Evolutionary conservation across 2,329 filamentous ascomycete genomes (phyloP).

Genomic region (Tolypocladium ovalisporum): DNA sequence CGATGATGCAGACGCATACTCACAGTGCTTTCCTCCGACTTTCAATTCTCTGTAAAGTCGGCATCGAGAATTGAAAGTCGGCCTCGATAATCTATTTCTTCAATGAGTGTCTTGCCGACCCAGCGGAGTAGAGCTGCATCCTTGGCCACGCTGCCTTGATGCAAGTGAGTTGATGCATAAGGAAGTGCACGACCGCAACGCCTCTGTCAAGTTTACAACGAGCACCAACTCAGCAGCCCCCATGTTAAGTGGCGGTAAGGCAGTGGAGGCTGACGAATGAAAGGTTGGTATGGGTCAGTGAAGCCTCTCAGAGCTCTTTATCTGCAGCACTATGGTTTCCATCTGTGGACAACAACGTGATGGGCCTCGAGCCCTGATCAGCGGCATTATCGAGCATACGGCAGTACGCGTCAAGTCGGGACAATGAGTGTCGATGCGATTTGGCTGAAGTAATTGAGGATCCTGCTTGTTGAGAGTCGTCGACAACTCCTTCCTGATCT

Average conservation of each 20-base stretch:
- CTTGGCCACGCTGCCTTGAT: not conserved
- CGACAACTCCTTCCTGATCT: not conserved
- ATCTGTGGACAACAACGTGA: slow-evolving; percentile 23
- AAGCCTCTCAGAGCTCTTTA: slow-evolving; percentile 16
- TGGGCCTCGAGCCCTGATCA: slow-evolving; percentile 16
- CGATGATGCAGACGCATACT: not conserved
- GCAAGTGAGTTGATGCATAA: not conserved
- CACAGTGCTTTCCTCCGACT: no score
- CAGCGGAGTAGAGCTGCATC: not conserved
- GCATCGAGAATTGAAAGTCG: no score
- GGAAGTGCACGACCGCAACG: no score
- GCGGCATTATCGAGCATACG: slow-evolving; percentile 18
- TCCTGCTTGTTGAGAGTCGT: slow-evolving; percentile 3
- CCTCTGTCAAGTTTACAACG: no score
- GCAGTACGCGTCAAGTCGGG: slow-evolving; percentile 20
- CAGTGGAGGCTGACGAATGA: no score
- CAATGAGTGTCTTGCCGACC: no score
- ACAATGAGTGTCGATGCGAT: slow-evolving; percentile 9
- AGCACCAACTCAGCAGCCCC: no score
- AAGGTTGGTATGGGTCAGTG: not conserved
- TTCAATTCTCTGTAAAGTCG: no score
- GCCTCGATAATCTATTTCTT: not conserved
- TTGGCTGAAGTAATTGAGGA: slow-evolving; percentile 7
- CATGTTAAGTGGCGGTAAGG: no score
- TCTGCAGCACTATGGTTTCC: slow-evolving; percentile 20